These are phyloP conservation scores for Neurospora tetraspora DNA, from an alignment of 495 filamentous ascomycete genomes.

Conservation along the genomic window DNA sequence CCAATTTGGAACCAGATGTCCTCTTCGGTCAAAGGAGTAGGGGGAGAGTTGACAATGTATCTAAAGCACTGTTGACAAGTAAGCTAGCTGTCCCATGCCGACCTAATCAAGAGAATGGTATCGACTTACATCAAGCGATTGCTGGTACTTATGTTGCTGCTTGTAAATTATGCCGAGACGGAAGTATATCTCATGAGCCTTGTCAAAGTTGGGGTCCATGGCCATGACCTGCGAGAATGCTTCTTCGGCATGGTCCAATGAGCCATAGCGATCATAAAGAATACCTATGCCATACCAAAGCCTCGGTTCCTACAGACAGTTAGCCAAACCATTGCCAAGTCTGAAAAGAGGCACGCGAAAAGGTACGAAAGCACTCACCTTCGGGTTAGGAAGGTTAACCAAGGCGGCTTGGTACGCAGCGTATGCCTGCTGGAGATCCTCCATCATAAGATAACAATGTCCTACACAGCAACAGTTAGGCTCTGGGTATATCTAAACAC, in stretches of 20 bases:
- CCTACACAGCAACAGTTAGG: constrained; percentile 34
- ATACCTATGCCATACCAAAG: constrained; percentile 99
- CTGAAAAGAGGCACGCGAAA: background rate
- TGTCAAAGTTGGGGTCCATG: constrained; percentile 97
- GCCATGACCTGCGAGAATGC: constrained; percentile 98
- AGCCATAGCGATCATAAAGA: constrained; percentile 93
- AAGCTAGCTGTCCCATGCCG: constrained; percentile 17
- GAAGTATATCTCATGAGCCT: constrained; percentile 99
- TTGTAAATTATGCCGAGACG: constrained; percentile 98
- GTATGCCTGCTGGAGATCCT: constrained; percentile 94
- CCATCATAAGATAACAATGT: constrained; percentile 98
- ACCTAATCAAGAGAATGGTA: background rate
- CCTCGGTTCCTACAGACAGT: constrained; percentile 67
- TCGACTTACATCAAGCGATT: constrained; percentile 73
- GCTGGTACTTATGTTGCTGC: constrained; percentile 87
- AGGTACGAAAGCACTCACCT: constrained; percentile 45
- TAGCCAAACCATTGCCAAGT: background rate
- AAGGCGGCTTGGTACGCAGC: constrained; percentile 95
- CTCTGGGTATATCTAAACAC: background rate
- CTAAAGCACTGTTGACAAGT: constrained; percentile 69
- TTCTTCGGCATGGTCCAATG: constrained; percentile 94
- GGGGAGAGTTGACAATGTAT: constrained; percentile 92
- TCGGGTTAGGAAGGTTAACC: constrained; percentile 87
- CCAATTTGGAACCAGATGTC: constrained; percentile 99
- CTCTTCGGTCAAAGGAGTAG: constrained; percentile 87